Evolutionary conservation across 73 alveolate genomes (phyloP).

Genomic region (Uronychia binucleata): DNA sequence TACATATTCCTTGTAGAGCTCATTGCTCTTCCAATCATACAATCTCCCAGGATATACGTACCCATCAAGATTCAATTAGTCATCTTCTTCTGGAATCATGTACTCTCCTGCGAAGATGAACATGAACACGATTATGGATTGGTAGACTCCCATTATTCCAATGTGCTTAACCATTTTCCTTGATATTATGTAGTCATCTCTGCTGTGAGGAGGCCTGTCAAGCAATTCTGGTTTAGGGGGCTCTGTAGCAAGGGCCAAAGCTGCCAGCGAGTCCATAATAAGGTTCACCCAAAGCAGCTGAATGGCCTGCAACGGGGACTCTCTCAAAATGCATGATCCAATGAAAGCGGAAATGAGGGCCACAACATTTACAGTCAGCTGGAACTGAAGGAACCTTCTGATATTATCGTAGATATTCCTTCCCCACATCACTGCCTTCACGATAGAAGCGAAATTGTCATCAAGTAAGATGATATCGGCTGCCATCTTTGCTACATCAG

Average conservation of each 20-base stretch:
- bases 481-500: constrained; percentile 85
- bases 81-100: constrained; percentile 70
- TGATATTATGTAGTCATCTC: constrained; percentile 86
- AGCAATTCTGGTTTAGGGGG: constrained; percentile 90
- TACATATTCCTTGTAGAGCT: constrained; percentile 63
- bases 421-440: constrained; percentile 86
- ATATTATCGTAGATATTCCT: constrained; percentile 85
- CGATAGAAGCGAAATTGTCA: constrained; percentile 81
- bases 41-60: constrained; percentile 61
- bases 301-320: constrained; percentile 83
- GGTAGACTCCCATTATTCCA: constrained; percentile 72
- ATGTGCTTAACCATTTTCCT: constrained; percentile 91
- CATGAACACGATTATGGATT: constrained; percentile 58
- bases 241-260: constrained; percentile 94
- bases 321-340: constrained; percentile 77
- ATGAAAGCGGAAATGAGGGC: constrained; percentile 79
- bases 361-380: constrained; percentile 80
- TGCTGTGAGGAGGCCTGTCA: constrained; percentile 82
- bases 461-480: constrained; percentile 81
- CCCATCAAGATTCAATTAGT: constrained; percentile 30
- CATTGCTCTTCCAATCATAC: constrained; percentile 60
- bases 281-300: constrained; percentile 92
- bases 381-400: constrained; percentile 86
- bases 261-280: constrained; percentile 89
- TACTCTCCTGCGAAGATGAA: constrained; percentile 72